Evolutionary conservation across 73 alveolate genomes (phyloP).

Genomic region (Blepharisma japonicum): DNA sequence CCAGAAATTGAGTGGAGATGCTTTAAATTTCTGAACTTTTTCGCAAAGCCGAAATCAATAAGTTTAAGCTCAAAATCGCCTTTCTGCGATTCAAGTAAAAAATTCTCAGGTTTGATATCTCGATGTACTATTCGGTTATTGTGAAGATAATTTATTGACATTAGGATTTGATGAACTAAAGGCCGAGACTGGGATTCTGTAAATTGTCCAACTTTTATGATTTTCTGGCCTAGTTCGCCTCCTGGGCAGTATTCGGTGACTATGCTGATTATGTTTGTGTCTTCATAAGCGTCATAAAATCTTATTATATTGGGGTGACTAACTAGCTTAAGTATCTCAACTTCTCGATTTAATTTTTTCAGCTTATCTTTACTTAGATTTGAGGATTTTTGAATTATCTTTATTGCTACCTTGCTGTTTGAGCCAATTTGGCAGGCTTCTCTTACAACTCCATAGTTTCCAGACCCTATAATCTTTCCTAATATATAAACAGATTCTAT

Average conservation of each 20-base stretch:
- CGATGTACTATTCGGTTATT: slow-evolving; percentile 59
- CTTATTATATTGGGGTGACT: slow-evolving; percentile 4
- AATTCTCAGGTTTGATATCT: slow-evolving; percentile 68
- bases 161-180: slow-evolving; percentile 33
- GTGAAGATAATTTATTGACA: slow-evolving; percentile 60
- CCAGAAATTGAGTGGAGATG: background rate
- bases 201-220: no score
- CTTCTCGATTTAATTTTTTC: no score
- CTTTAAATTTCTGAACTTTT: background rate
- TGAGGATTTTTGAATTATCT: no score
- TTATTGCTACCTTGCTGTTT: no score
- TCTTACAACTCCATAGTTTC: no score
- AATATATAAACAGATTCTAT: no score
- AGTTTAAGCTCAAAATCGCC: background rate
- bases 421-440: no score
- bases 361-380: no score
- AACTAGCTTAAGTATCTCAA: no score
- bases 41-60: slow-evolving; percentile 27
- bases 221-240: background rate
- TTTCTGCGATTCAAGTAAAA: slow-evolving; percentile 36
- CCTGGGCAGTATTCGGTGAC: background rate
- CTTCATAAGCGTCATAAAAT: background rate
- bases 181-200: no score
- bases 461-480: no score
- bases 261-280: background rate